Percentiles rank a stretch among this genome's conserved stretches.
Conservation (phyloP, 139 green algal species). For the Closterium sp. region DNA sequence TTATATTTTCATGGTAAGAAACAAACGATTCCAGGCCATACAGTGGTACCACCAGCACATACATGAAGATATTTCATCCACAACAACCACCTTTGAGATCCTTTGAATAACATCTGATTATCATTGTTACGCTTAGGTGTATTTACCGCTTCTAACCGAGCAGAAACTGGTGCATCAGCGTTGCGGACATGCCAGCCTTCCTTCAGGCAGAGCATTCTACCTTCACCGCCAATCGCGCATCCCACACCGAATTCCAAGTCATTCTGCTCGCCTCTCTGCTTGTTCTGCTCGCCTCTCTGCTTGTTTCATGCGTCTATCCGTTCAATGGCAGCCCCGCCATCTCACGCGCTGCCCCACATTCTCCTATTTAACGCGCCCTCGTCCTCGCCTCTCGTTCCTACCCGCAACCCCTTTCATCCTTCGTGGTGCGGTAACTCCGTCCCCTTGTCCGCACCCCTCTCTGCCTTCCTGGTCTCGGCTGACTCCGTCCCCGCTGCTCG, state of each 20-base stretch:
- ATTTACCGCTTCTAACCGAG: background rate
- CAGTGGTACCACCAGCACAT: too few relatives aligned
- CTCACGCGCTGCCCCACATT: background rate
- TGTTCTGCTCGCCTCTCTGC: background rate
- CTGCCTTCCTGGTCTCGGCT: background rate
- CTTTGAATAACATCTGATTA: too few relatives aligned
- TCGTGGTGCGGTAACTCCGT: background rate
- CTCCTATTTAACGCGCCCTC: background rate
- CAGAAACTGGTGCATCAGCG: background rate
- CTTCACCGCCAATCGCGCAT: too few relatives aligned
- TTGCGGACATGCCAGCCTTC: background rate
- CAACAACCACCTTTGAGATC: too few relatives aligned
- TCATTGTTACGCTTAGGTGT: too few relatives aligned
- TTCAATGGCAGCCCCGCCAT: background rate
- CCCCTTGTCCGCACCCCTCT: background rate
- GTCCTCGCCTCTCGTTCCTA: background rate
- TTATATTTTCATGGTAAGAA: too few relatives aligned
- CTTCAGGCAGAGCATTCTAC: too few relatives aligned
- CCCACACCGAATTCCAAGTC: too few relatives aligned
- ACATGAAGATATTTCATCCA: too few relatives aligned
- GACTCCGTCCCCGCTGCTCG: background rate
- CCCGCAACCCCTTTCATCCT: background rate
- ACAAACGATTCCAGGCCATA: too few relatives aligned
- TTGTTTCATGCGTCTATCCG: background rate
- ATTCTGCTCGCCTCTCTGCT: too few relatives aligned